A percentile compares a stretch with the other conserved stretches of the same genome.
Conservation (phyloP, 2,329 filamentous ascomycete species). For the Talaromyces sp. region DNA sequence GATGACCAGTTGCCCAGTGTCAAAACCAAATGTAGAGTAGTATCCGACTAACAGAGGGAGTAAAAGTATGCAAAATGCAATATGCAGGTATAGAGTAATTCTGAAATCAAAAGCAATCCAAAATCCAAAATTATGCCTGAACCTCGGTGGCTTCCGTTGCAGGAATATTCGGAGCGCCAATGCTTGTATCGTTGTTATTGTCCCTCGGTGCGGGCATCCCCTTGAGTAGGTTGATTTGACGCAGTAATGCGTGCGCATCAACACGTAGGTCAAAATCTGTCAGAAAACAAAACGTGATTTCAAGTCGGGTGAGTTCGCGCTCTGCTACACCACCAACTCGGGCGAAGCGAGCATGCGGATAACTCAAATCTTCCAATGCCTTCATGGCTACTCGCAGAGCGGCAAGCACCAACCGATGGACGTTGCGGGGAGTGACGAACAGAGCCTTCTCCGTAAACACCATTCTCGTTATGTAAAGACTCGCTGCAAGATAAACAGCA, state of each 20-base stretch:
- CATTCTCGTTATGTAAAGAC: slow-evolving; percentile 80
- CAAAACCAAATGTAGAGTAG: background rate
- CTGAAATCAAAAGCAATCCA: background rate
- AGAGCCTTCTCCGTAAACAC: slow-evolving; percentile 75
- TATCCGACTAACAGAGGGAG: background rate
- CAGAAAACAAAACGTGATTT: slow-evolving; percentile 86
- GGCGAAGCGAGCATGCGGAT: slow-evolving; percentile 78
- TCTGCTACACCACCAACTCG: slow-evolving; percentile 86
- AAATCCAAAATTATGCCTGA: slow-evolving; percentile 5
- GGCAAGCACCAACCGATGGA: slow-evolving; percentile 81
- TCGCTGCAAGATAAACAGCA: slow-evolving; percentile 86
- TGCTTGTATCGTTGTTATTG: background rate
- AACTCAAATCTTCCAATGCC: slow-evolving; percentile 87
- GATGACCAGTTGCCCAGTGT: no score
- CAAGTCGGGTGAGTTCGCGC: slow-evolving; percentile 75
- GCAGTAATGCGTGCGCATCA: slow-evolving; percentile 54
- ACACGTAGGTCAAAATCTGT: slow-evolving; percentile 79
- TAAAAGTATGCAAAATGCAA: background rate
- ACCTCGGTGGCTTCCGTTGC: slow-evolving; percentile 1
- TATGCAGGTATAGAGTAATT: background rate
- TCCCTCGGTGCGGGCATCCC: background rate
- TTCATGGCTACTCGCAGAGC: slow-evolving; percentile 89
- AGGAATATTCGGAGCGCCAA: background rate
- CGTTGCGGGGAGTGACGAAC: slow-evolving; percentile 77
- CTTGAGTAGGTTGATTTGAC: slow-evolving; percentile 48